Percentiles rank a stretch among this genome's conserved stretches.
Conservation (phyloP, 2,329 filamentous ascomycete species). For the Dothistroma septosporum region DNA sequence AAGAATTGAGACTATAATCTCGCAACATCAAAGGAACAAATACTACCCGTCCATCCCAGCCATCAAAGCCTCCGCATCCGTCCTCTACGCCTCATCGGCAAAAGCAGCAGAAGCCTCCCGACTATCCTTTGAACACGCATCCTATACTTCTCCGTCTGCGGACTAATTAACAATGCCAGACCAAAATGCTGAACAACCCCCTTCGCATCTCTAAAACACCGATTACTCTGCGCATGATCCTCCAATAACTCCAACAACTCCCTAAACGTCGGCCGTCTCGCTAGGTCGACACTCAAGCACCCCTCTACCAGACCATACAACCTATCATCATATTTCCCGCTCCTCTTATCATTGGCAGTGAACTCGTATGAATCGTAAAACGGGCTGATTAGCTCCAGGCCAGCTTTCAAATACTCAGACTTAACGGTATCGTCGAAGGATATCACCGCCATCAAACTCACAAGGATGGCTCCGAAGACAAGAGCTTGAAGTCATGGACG, state of each 20-base stretch:
- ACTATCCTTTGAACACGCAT: background rate
- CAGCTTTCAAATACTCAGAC: background rate
- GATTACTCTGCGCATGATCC: background rate
- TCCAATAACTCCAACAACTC: background rate
- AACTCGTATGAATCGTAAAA: background rate
- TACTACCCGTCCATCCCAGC: background rate
- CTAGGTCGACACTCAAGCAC: conserved; percentile 8
- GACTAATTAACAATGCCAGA: background rate
- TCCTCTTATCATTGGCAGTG: background rate
- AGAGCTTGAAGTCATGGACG: conserved; percentile 14
- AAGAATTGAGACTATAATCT: conserved; percentile 30
- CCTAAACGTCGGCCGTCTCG: conserved; percentile 7
- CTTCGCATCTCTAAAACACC: background rate
- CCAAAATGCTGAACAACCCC: background rate
- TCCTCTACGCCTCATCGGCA: background rate
- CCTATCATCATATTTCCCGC: background rate
- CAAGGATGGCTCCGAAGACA: conserved; percentile 14
- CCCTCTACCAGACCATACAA: conserved; percentile 9
- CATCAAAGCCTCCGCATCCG: background rate
- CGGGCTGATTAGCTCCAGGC: background rate
- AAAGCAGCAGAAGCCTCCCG: background rate
- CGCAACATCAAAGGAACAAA: background rate
- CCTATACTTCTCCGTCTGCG: background rate
- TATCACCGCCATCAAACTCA: background rate
- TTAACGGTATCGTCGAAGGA: background rate